Conservation (phyloP, 2,329 filamentous ascomycete species). For the Fusarium sp. region DNA sequence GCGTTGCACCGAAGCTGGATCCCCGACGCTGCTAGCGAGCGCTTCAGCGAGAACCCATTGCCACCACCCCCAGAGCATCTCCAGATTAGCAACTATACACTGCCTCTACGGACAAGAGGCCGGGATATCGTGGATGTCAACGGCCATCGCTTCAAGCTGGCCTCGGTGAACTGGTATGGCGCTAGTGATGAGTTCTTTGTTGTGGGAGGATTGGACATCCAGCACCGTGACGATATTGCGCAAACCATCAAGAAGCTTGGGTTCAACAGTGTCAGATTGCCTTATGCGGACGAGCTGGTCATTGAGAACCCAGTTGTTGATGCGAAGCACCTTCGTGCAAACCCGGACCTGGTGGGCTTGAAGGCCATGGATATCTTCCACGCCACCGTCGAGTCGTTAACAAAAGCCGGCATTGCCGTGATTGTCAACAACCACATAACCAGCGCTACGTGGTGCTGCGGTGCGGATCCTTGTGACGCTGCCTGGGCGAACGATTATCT, state of each 20-base stretch:
- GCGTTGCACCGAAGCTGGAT: conserved; percentile 63
- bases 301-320: conserved; percentile 70
- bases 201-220: conserved; percentile 73
- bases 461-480: conserved; percentile 76
- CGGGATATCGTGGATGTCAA: conserved; percentile 72
- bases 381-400: conserved; percentile 71
- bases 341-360: conserved; percentile 70
- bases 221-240: conserved; percentile 73
- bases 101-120: conserved; percentile 72
- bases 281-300: conserved; percentile 79
- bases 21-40: conserved; percentile 62
- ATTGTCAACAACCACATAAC: conserved; percentile 82
- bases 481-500: conserved; percentile 77
- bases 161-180: conserved; percentile 80
- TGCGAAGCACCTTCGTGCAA: conserved; percentile 66
- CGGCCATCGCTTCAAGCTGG: conserved; percentile 72
- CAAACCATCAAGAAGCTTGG: conserved; percentile 71
- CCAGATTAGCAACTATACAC: conserved; percentile 63
- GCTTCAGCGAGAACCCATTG: conserved; percentile 66
- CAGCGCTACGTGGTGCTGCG: conserved; percentile 77
- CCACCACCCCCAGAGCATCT: conserved; percentile 60
- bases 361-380: conserved; percentile 73
- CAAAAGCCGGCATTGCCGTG: conserved; percentile 73
- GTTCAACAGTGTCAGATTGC: conserved; percentile 79
- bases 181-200: conserved; percentile 77